Conservation (phyloP, 2,329 filamentous ascomycete species). For the Aspergillus intermedius region DNA sequence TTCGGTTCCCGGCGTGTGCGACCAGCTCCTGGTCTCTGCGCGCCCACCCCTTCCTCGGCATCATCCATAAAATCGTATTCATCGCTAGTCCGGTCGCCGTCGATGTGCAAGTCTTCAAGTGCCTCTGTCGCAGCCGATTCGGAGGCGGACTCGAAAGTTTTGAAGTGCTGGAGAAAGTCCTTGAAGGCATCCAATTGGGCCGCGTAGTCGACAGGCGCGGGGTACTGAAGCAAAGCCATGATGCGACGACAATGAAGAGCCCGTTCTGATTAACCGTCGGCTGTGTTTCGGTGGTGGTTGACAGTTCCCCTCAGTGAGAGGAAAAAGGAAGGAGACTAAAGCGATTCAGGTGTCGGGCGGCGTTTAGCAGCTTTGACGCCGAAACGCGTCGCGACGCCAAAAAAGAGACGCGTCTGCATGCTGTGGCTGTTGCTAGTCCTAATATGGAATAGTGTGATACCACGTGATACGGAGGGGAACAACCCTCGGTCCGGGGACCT, state of each 20-base stretch:
- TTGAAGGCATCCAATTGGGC: conserved; percentile 76
- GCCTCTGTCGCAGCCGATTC: conserved; percentile 67
- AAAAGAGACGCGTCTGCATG: conserved; percentile 19
- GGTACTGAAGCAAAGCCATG: conserved; percentile 83
- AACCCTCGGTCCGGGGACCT: conserved; percentile 25
- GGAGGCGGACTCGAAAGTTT: conserved; percentile 61
- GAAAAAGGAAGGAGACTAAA: conserved; percentile 3
- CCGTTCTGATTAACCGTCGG: conserved; percentile 13
- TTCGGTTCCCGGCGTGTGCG: conserved; percentile 53
- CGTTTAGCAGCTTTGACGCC: conserved; percentile 6
- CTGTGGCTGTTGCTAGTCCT: conserved; percentile 9
- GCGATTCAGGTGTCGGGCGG: not conserved
- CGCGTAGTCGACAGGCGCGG: conserved; percentile 75
- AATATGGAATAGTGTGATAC: conserved; percentile 5
- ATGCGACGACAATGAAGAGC: conserved; percentile 23
- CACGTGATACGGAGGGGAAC: conserved; percentile 27
- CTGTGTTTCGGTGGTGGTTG: conserved; percentile 8
- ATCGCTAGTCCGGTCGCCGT: conserved; percentile 78
- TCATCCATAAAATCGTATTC: conserved; percentile 93
- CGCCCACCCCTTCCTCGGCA: conserved; percentile 51
- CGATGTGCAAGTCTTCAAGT: conserved; percentile 75
- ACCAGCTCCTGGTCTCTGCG: conserved; percentile 32
- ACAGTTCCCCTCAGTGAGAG: conserved; percentile 6
- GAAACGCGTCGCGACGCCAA: conserved; percentile 24
- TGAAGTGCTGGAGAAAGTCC: conserved; percentile 82